These are phyloP conservation scores for Fusarium coffeatum DNA, from an alignment of 2,329 filamentous ascomycete genomes.

Conservation along the genomic window DNA sequence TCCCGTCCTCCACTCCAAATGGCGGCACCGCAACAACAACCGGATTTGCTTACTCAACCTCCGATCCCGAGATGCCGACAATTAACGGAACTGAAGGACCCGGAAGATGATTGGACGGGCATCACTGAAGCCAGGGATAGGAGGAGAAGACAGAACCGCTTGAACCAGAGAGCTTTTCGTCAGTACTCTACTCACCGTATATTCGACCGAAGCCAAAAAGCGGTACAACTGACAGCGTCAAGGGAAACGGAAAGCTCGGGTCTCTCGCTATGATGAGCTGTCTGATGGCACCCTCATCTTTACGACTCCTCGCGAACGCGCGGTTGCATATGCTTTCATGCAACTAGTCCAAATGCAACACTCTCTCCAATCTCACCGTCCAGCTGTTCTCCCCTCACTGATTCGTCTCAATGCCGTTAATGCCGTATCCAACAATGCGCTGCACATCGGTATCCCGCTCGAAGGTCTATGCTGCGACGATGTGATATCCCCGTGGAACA, in stretches of 20 bases:
- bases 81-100: slow-evolving; percentile 26
- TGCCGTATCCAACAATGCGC: slow-evolving; percentile 36
- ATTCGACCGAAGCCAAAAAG: neutral
- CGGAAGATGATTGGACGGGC: slow-evolving; percentile 43
- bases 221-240: neutral
- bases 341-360: slow-evolving; percentile 37
- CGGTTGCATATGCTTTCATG: slow-evolving; percentile 35
- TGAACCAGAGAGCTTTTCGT: slow-evolving; percentile 44
- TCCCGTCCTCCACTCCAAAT: slow-evolving; percentile 2
- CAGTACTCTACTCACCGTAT: slow-evolving; percentile 8
- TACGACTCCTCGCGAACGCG: slow-evolving; percentile 14
- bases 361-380: slow-evolving; percentile 25
- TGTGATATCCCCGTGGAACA: slow-evolving; percentile 38
- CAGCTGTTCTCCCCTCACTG: slow-evolving; percentile 28
- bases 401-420: slow-evolving; percentile 43
- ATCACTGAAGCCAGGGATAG: slow-evolving; percentile 39
- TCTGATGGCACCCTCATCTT: slow-evolving; percentile 16
- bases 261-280: neutral
- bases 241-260: slow-evolving; percentile 36
- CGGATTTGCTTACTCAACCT: slow-evolving; percentile 8
- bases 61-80: slow-evolving; percentile 15
- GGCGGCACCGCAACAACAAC: slow-evolving; percentile 6
- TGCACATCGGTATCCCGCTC: slow-evolving; percentile 21
- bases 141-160: slow-evolving; percentile 42
- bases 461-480: slow-evolving; percentile 37